Conservation (phyloP, 352 stramenopile genomes). For the Phytophthora idaei region DNA sequence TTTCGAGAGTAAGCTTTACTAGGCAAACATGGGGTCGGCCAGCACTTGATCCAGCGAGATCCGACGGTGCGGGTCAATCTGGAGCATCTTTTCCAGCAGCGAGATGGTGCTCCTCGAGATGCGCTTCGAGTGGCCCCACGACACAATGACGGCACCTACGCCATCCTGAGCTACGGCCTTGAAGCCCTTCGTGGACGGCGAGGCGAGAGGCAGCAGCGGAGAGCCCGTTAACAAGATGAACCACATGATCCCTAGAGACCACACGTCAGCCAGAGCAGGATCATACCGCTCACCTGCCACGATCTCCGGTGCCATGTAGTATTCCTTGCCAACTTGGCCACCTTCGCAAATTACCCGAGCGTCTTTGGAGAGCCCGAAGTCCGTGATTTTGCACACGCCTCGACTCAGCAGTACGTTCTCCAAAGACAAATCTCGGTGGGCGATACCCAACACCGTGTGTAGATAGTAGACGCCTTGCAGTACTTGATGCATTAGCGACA, state of each 20-base stretch:
- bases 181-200: slow-evolving; percentile 33
- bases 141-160: slow-evolving; percentile 34
- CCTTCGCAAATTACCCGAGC: slow-evolving; percentile 21
- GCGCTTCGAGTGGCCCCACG: slow-evolving; percentile 27
- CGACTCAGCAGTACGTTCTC: slow-evolving; percentile 52
- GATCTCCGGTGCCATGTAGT: slow-evolving; percentile 46
- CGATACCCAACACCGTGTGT: slow-evolving; percentile 41
- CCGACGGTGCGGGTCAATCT: slow-evolving; percentile 24
- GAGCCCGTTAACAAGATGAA: slow-evolving; percentile 72
- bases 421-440: slow-evolving; percentile 49
- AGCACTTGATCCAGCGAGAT: slow-evolving; percentile 21
- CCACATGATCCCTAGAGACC: slow-evolving; percentile 66
- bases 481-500: slow-evolving; percentile 44
- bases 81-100: slow-evolving; percentile 41
- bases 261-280: slow-evolving; percentile 53
- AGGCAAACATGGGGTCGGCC: background rate
- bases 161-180: slow-evolving; percentile 22
- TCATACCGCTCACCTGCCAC: slow-evolving; percentile 49
- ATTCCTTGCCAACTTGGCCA: slow-evolving; percentile 51
- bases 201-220: slow-evolving; percentile 48
- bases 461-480: slow-evolving; percentile 45
- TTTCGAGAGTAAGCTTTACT: too few species aligned
- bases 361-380: slow-evolving; percentile 55
- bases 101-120: slow-evolving; percentile 15
- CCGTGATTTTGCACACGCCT: slow-evolving; percentile 49